Evolutionary conservation across 805 yeast species (phyloP), one percentile per base, ranked within the genome.

Genomic region (Pichia thaimueangensis): DNA sequence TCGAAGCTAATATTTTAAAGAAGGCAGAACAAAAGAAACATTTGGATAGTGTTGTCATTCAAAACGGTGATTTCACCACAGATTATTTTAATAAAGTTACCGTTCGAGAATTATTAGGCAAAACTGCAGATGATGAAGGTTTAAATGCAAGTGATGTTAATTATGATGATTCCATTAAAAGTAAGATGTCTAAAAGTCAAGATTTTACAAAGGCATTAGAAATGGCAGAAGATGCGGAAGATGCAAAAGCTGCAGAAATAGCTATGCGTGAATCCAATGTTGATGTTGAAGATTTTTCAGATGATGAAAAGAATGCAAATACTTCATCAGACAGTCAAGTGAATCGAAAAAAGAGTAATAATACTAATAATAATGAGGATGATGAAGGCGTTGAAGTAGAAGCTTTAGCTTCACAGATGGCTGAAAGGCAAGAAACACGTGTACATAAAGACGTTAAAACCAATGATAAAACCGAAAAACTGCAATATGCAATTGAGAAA

Each of bases 51-150:
- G 95, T 91, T 27, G 91, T 91, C 42, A 93, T 93, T 53, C 97
- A 93, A 65, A 96, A 89, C 41, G 98, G 98, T 60, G 97, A 91
- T 53, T 93, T 93, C 65, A 93, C 97, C 0, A 94, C 98, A 0
- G 98, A 94, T 60, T 93, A 89, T 60, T 85, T 94, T 59, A 83
- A 88, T 24, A 86, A 86, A 57, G 68, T 89, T 40, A 84, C 96
- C 0, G 91, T 89, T 6, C 74, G 80, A 47, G 97, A 91, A 58
- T 66, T 91, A 48, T 74, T 91, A 3, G 94, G 94, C 23, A 82
- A 78, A 42, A 64, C 55, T 9, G n/a, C n/a, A n/a, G n/a, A n/a
- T n/a, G 59, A 50, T 12, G 56, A 48, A 3, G 51, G 45, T 28
- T 64, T 53, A 8, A 59, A 50, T 11, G 55, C 48, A 3, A 51